Base-by-base conservation (phyloP, 345 rosid species). In the Acer saccharum region DNA sequence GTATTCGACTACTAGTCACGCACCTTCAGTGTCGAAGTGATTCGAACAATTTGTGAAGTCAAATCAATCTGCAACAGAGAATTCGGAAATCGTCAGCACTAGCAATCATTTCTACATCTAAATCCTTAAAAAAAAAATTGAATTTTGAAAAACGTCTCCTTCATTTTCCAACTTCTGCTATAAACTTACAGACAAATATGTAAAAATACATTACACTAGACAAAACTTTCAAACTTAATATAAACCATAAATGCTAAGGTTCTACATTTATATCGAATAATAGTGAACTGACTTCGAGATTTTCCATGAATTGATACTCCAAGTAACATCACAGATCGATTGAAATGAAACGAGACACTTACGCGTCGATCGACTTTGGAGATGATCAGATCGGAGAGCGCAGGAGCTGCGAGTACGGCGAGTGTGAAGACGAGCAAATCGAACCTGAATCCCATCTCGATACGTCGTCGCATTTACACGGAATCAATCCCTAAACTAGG, bases 311-410 rank as follows among this genome's bases (percentile, higher is more conserved):
- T 46, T 10, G 13, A 12, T 46, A 46, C 50, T 10, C 17, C 21
- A 29, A 29, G 6, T 50, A 11, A 43, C 4, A 25, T 7, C 4
- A 16, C 77, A 29, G 50, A 70, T 35, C 73, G 75, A 60, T 25
- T 67, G 50, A 67, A 74, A 62, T 66, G 1, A 68, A 21, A 74
- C 21, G 75, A 64, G 84, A 39, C 81, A 86, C 97, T 89, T 91
- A 96, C 98, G 71, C 91, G 97, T 79, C 98, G 94, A 71, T 94
- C 98, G 46, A 96, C 98, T 84, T 87, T 92, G 77, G 98, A 91
- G 80, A 95, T 79, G 74, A 92, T 73, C 79, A 93, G 92, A 89
- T 94, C 97, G 84, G 95, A 92, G 82, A 86, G 86, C 3, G 75
- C 93, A 16, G 95, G 89, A 44, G 95, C 71, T 8, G 88, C 78